Base-by-base conservation (phyloP, 2,329 filamentous ascomycete species). In the Colletotrichum sp. region DNA sequence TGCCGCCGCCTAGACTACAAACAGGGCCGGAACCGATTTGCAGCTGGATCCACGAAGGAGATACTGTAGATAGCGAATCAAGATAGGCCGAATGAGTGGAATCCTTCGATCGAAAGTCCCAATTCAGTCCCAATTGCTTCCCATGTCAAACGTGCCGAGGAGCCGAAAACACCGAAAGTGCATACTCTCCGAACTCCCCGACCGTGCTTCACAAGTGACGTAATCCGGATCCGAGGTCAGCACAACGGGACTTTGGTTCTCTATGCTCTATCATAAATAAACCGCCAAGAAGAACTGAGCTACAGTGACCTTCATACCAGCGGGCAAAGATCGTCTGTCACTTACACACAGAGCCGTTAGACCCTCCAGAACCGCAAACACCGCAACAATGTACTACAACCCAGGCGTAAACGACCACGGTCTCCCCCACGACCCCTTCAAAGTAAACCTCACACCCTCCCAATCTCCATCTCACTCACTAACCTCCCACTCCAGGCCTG, bases 301-400 rank as follows among this genome's bases (percentile, higher is more conserved):
- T 0, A 0, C 43, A 21, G n/a, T 13, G 43, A 7, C 3, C 4
- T 52, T 52, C 10, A 52, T 13, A 52, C 0, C n/a, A n/a, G 5
- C 10, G 1, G n/a, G 6, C 6, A 21, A 21, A 21, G 5, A 52
- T 13, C 10, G n/a, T 52, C 43, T 52, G 0, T 52, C 10, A 52
- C n/a, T 52, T 52, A 21, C 43, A 52, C 43, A 52, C 10, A 52
- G n/a, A 43, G 18, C 43, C 16, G n/a, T 4, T 48, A 48, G n/a
- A 48, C n/a, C 1, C 43, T 1, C 5, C 10, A 36, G 2, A 7
- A 26, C 7, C 79, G 4, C 78, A 86, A 14, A 78, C 75, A n/a
- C 78, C 59, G 21, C 58, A 21, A 34, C 6, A 32, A 71, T 71
- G 68, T 71, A 48, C 26, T 71, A 71, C 59, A 32, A 71, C 4